Evolutionary conservation across 768 basidiomycete genomes (phyloP).

Genomic region (Auricularia sp.): DNA sequence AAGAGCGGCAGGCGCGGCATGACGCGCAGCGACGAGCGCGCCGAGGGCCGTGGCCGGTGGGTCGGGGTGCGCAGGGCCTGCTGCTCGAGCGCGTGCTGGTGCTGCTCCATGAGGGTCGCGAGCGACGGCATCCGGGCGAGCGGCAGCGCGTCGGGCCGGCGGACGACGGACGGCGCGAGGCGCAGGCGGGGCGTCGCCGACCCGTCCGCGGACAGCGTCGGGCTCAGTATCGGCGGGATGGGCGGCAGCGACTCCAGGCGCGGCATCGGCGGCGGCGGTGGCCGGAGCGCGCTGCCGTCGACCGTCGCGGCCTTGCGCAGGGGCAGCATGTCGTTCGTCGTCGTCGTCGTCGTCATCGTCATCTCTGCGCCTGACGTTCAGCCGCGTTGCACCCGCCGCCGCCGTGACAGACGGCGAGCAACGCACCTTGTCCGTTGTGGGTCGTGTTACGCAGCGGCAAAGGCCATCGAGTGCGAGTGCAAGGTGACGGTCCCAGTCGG

Average conservation of each 20-base stretch:
- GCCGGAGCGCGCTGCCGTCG: too few species aligned
- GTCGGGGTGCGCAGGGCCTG: neutral
- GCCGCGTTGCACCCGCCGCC: too few species aligned
- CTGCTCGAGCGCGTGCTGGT: neutral
- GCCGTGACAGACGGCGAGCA: too few species aligned
- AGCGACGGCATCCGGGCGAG: neutral
- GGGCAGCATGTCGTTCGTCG: too few species aligned
- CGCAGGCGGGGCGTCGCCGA: neutral
- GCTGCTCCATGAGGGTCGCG: neutral
- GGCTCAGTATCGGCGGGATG: neutral
- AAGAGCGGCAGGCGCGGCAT: slow-evolving; percentile 45
- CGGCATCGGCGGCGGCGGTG: neutral
- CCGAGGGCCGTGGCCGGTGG: neutral
- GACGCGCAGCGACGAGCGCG: neutral
- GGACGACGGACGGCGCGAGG: neutral
- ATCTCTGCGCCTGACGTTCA: too few species aligned
- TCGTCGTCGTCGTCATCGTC: too few species aligned
- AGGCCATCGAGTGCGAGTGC: too few species aligned
- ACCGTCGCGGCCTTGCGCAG: too few species aligned
- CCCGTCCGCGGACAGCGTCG: neutral
- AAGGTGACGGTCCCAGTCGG: too few species aligned
- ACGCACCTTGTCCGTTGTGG: too few species aligned
- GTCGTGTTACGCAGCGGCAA: too few species aligned
- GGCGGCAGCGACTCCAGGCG: neutral
- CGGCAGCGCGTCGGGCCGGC: neutral